Percentiles rank a stretch among this genome's conserved stretches.
Evolutionary conservation across 164 flowering plant species (phyloP).

Genomic region (Chimonanthus salicifolius): DNA sequence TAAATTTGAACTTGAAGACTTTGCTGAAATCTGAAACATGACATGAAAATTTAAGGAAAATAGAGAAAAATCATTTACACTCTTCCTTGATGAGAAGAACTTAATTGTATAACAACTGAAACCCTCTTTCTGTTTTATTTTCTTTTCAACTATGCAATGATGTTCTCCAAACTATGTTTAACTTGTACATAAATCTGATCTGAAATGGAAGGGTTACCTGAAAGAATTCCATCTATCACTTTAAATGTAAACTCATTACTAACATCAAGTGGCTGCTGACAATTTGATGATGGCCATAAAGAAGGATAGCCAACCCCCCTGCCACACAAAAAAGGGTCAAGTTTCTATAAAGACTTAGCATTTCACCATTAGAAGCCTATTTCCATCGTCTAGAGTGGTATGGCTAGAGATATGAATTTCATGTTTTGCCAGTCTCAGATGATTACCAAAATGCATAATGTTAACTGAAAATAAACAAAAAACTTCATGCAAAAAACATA

Average conservation of each 20-base stretch:
- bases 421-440: not conserved
- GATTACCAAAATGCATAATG: not conserved
- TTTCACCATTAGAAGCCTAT: not conserved
- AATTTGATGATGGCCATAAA: slow-evolving; percentile 70
- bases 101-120: not conserved
- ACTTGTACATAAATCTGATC: slow-evolving; percentile 2
- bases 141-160: not conserved
- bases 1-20: slow-evolving; percentile 72
- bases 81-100: not conserved
- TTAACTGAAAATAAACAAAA: too few species aligned
- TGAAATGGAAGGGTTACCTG: slow-evolving; percentile 37
- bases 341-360: not conserved
- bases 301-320: slow-evolving; percentile 92
- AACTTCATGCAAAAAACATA: too few species aligned
- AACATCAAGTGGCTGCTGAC: slow-evolving; percentile 90
- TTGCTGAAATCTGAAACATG: slow-evolving; percentile 73
- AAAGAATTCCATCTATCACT: slow-evolving; percentile 82
- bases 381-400: not conserved
- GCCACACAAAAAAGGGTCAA: slow-evolving; percentile 10
- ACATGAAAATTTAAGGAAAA: slow-evolving; percentile 3
- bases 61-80: not conserved
- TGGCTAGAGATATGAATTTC: not conserved
- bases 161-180: not conserved
- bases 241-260: slow-evolving; percentile 84
- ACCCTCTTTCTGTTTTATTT: not conserved